phyloP scores from a whole-genome alignment of 139 green algal species.

The Tetradesmus obliquus region DNA sequence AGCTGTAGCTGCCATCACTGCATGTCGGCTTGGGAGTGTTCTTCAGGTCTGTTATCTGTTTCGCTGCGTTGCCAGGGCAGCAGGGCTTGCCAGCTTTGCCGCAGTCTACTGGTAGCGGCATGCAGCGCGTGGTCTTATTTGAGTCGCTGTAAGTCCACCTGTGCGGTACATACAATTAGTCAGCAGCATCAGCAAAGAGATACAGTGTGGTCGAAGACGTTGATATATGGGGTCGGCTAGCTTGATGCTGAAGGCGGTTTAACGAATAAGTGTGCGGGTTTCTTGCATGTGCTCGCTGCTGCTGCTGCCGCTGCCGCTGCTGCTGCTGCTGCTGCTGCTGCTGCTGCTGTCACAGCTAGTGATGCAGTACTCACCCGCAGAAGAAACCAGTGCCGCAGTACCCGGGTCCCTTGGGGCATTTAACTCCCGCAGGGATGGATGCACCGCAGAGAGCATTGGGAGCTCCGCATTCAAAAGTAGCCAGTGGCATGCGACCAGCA shows the following conservation, averaged over 20 bases:
- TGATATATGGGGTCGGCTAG: too few relatives aligned
- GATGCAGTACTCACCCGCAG: conserved; percentile 17
- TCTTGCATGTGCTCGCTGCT: background rate
- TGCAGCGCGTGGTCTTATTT: background rate
- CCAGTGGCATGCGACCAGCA: background rate
- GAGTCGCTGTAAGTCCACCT: background rate
- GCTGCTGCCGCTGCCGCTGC: background rate
- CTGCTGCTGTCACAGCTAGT: background rate
- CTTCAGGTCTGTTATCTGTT: conserved; percentile 2
- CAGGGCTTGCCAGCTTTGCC: conserved; percentile 12
- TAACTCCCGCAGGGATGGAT: background rate
- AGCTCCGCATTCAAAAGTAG: conserved; percentile 13
- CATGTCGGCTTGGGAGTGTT: background rate
- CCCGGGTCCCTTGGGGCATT: background rate
- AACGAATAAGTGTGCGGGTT: too few relatives aligned
- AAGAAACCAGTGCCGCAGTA: conserved; percentile 8
- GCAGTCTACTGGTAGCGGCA: conserved; percentile 23
- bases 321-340: background rate
- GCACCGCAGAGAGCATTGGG: background rate
- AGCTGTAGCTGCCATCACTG: conserved; percentile 29
- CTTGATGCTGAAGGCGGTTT: too few relatives aligned
- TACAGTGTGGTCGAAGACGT: too few relatives aligned
- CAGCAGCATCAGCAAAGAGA: too few relatives aligned
- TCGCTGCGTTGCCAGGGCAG: conserved; percentile 17
- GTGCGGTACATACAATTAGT: too few relatives aligned